Base-by-base conservation (phyloP, 768 basidiomycete genomes). In the Lactarius vividus region DNA sequence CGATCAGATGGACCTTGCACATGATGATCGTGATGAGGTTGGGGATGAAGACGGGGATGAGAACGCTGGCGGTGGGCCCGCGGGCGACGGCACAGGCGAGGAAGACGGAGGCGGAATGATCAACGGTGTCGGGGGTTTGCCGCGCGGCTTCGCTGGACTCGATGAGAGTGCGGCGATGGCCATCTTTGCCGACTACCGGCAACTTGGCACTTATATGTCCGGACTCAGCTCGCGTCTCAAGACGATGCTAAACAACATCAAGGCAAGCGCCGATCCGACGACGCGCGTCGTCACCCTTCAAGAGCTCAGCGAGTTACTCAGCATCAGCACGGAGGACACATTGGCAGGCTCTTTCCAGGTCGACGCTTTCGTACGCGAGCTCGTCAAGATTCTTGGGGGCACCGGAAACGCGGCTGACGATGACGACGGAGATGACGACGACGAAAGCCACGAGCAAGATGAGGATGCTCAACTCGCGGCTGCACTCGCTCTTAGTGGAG, bases 261-360 rank as follows among this genome's bases (percentile, higher is more conserved):
- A 91, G 77, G 74, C 85, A 28, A 87, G 88, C 33, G 90, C 92
- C 37, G 92, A 92, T 74, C 88, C 92, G 13, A 92, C 90, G 0
- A 91, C 88, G 46, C 89, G 95, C 57, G 85, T 98, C 33, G 79
- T 94, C 53, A 95, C 96, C 5, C 79, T 99, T 33, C 95, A 98
- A 74, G 96, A 99, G 73, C 84, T 97, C 60, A 94, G 92, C 78
- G 96, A 98, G 75, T 77, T 98, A 39, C 85, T 99, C 63, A 92
- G 92, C 67, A 96, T 98, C 78, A 94, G 93, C 76, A 98, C 94
- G 2, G 96, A 98, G 78, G 97, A 99, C 75, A 98, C 95, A 8
- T 81, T 99, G 55, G 91, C 93, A 10, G 94, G 94, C 49, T 96
- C 92, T n/a, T 96, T 99, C 79, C 92, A 91, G 69, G 89, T 96